These are phyloP conservation scores for Leptographium lundbergii DNA, from an alignment of 2,329 filamentous ascomycete species.

Conservation along the genomic window DNA sequence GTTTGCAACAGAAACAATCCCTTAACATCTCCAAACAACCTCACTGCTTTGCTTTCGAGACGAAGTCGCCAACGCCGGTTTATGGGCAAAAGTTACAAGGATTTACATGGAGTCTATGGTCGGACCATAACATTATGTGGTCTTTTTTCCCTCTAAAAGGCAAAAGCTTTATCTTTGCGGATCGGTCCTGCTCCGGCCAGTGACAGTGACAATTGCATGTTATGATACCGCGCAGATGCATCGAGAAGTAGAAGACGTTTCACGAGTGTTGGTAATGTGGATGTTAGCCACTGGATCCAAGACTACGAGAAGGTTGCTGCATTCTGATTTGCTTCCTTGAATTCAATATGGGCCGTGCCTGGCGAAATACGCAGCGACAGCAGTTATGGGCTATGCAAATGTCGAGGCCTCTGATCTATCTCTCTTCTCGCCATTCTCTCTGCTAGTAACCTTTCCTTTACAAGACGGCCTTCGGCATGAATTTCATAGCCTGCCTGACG, in stretches of 20 bases:
- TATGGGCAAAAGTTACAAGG: slow-evolving; percentile 10
- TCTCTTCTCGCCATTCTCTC: background rate
- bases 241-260: too few relatives aligned
- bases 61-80: slow-evolving; percentile 5
- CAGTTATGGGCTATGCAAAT: background rate
- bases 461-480: slow-evolving; percentile 74
- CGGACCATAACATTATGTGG: slow-evolving; percentile 6
- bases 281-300: too few relatives aligned
- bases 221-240: too few relatives aligned
- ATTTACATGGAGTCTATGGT: slow-evolving; percentile 13
- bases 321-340: background rate
- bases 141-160: background rate
- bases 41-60: slow-evolving; percentile 1
- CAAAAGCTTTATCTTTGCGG: slow-evolving; percentile 1
- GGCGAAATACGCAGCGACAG: background rate
- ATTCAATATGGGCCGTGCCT: background rate
- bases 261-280: too few relatives aligned
- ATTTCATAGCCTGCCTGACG: slow-evolving; percentile 71
- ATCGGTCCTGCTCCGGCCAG: background rate
- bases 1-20: background rate
- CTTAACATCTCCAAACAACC: background rate
- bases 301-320: too few relatives aligned
- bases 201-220: too few relatives aligned
- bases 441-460: slow-evolving; percentile 24
- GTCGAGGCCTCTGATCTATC: background rate